Base-by-base conservation (phyloP, 305 asterid genomes). In the Solanum aculeatissimum region DNA sequence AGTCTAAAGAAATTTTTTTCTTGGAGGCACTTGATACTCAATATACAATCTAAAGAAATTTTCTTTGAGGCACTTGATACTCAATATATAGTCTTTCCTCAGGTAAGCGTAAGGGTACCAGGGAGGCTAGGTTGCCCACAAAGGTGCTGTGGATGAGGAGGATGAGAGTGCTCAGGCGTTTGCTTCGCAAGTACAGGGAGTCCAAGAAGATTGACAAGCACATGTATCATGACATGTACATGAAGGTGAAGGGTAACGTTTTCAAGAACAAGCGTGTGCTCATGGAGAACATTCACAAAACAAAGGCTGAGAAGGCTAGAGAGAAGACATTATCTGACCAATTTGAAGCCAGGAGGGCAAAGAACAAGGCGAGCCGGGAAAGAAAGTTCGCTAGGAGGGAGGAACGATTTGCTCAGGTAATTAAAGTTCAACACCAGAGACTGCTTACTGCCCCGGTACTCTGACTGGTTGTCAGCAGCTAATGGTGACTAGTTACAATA, bases 171-270 rank as follows among this genome's bases (percentile, higher is more conserved):
- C 85, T 83, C 23, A 83, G 85, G 18, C 97, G 99, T 49, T 85
- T 95, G 90, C 97, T 95, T 27, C 92, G 98, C 80, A 94, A 95
- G 87, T 95, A 95, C 89, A 80, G 99, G 77, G 99, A 95, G 87
- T 83, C 99, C 0, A 95, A 95, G 90, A 95, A 95, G 90, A 95
- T 95, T 47, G 99, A 95, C 90, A 93, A 91, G 92, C 99, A 95
- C 90, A 94, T 95, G 99, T 95, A 95, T 51, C 99, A 95, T 85
- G 97, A 94, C 87, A 95, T 95, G 99, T 95, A 95, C 92, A 93
- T 95, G 98, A 95, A 87, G 92, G 99, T 95, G 3, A 95, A 95
- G 92, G 98, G 99, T 90, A 94, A 96, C 83, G 98, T 93, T 54
- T 93, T 91, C 89, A 95, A 93, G 91, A 93, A 93, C 91, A 95